Evolutionary conservation across 306 rosid genomes (phyloP), one percentile per base, ranked within the genome.

Genomic region (Crotalaria pallida): DNA sequence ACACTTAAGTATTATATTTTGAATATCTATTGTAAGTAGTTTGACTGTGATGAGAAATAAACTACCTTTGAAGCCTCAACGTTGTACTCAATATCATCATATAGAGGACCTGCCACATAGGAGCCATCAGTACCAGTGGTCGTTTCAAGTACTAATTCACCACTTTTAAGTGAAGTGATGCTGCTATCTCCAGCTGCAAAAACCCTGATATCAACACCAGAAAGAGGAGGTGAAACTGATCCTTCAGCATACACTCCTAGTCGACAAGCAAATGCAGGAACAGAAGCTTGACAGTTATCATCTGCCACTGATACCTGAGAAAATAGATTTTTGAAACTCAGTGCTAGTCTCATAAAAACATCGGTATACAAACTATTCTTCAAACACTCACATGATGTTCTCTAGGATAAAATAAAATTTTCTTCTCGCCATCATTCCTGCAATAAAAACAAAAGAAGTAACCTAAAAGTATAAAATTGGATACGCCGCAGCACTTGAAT

Each of bases 11-110:
- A 72, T 24, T 80, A 18, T 51, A 51, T 58, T 33, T 31, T 58
- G 16, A 22, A 64, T 40, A 57, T 24, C 59, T 58, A 50, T 21
- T 49, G 27, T 36, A 76, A 22, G 41, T 47, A 22, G 15, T 58
- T 62, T 68, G 47, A 61, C 21, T 17, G 55, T 67, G 45, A 18
- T 4, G 61, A 18, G 19, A 33, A 60, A 71, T 58, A 61, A 23
- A 67, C 34, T 68, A 94, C 99, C 99, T 89, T 95, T 59, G 82
- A 83, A 67, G 99, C 99, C 79, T 91, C 84, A 34, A 80, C 87
- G 43, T 55, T 76, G 82, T 91, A 91, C 67, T 83, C 84, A 65
- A 91, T 80, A 76, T 94, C 99, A 66, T 95, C 87, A 67, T 89
- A 89, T 55, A 95, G 71, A 75, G 99, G 99, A 49, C 99, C 99